Base-by-base conservation (phyloP, 768 basidiomycete species). In the Sporobolomyces roseus region DNA sequence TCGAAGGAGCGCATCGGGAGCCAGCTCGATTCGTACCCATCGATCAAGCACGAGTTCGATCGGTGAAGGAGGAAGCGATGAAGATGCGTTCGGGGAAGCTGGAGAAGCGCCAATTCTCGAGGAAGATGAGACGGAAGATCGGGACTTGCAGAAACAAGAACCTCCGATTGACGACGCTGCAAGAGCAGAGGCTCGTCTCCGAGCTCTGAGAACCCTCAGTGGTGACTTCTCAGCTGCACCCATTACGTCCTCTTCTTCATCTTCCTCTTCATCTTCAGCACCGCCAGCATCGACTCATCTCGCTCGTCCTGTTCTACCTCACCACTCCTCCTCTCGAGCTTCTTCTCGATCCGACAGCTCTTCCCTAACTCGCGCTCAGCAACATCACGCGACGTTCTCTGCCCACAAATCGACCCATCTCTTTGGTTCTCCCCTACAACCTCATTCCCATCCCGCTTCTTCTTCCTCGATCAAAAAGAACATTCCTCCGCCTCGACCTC, bases 351-450 rank as follows among this genome's bases (percentile, higher is more conserved):
- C 61, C 54, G 48, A 38, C 27, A 3, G 25, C 10, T 32, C 33
- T 21, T 36, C 48, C 13, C 2, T 23, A 9, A 50, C 63, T 23
- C 46, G 61, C 1, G 1, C 46, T 1, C 66, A 55, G 27, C 56
- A 58, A 50, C 2, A 27, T 25, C 51, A n/a, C 4, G 53, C 74
- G 29, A 70, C 73, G 1, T 75, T 76, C 65, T 64, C 70, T 1
- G 74, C 75, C 13, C 75, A 76, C 72, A 74, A 74, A 60, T 33
- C 62, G 23, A 70, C 65, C 23, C 72, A 74, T 55, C 61, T 74
- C 50, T 76, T 76, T 41, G 70, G 72, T 49, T 70, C 75, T 19
- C 75, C 75, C 1, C 33, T 54, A 0, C 68, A 69, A 53, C 70
- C 74, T n/a, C n/a, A n/a, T n/a, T n/a, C n/a, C n/a, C n/a, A n/a